Evolutionary conservation across 345 rosid genomes (phyloP), one percentile per base, ranked within the genome.

Genomic region (Turritis glabra): DNA sequence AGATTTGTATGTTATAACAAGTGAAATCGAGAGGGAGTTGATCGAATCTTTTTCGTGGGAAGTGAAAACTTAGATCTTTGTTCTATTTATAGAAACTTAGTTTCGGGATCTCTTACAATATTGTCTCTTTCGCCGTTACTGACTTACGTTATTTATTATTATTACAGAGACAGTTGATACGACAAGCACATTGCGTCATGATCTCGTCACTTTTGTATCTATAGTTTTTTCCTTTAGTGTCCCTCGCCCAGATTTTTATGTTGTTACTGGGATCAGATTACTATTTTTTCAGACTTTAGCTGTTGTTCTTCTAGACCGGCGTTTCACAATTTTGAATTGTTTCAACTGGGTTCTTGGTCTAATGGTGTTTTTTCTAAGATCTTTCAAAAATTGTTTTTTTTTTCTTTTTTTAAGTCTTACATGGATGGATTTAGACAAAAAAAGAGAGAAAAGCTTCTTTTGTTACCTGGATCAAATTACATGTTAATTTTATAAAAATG

Each of bases 11-110:
- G 9, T 33, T 26, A 29, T 25, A 47, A 63, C 46, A 64, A 54
- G 64, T 64, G 57, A 63, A 26, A 60, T 55, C n/a, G 65, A 77
- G 64, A 74, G 72, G 72, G 57, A 70, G 61, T 79, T 62, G 50
- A 75, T 67, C 52, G 82, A 68, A 80, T 83, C 82, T 72, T 80
- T 86, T 85, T 87, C 90, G 88, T 86, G 86, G 64, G 81, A 78
- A 75, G 86, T 67, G 84, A 85, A 80, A 76, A 86, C 82, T 82
- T 73, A 75, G 78, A 78, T 82, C 67, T 18, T 38, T 2, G 50
- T 19, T 77, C 73, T 60, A 53, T 72, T 58, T 50, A 38, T 78
- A 52, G 81, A 72, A 78, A 59, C 69, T 66, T 27, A 25, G 59
- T 72, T 78, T 72, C 1, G 68, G 40, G 80, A 72, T 77, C 73